These are phyloP conservation scores for Fusarium anguioides DNA, from an alignment of 2,329 filamentous ascomycete species.

Conservation along the genomic window DNA sequence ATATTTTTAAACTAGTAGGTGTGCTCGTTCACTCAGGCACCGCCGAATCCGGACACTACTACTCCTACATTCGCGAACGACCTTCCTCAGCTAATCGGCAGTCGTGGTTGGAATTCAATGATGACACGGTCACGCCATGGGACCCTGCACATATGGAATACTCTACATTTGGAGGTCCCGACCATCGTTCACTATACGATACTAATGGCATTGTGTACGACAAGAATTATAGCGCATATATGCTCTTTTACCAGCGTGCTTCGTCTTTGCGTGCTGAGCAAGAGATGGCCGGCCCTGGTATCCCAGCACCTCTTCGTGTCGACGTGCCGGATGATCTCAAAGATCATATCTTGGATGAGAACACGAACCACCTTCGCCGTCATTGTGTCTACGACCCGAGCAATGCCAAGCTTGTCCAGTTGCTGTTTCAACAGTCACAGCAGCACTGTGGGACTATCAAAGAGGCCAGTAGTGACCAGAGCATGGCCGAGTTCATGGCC, in stretches of 20 bases:
- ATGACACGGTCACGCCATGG: constrained; percentile 82
- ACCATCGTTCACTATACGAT: constrained; percentile 63
- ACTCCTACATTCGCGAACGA: constrained; percentile 91
- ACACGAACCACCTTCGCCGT: constrained; percentile 76
- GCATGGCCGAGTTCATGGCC: constrained; percentile 11
- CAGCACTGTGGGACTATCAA: constrained; percentile 52
- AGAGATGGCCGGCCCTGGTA: constrained; percentile 51
- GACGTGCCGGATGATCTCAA: constrained; percentile 58
- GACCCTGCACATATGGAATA: constrained; percentile 78
- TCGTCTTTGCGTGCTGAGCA: constrained; percentile 70
- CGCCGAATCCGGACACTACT: constrained; percentile 95
- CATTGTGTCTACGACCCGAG: constrained; percentile 83
- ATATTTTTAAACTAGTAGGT: constrained; percentile 93
- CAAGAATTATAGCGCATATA: constrained; percentile 90
- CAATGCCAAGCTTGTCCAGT: constrained; percentile 74
- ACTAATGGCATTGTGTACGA: constrained; percentile 62
- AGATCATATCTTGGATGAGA: constrained; percentile 75
- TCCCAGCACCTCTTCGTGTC: constrained; percentile 55
- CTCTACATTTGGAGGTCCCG: constrained; percentile 82
- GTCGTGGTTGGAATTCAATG: constrained; percentile 93
- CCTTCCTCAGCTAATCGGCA: constrained; percentile 62
- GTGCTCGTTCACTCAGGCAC: constrained; percentile 93
- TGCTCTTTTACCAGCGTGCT: constrained; percentile 94
- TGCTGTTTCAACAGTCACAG: constrained; percentile 68
- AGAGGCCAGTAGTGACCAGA: constrained; percentile 3